These are phyloP conservation scores for Rhynchospora tenuis DNA, from an alignment of 176 grass and related monocot genomes.

Conservation along the genomic window DNA sequence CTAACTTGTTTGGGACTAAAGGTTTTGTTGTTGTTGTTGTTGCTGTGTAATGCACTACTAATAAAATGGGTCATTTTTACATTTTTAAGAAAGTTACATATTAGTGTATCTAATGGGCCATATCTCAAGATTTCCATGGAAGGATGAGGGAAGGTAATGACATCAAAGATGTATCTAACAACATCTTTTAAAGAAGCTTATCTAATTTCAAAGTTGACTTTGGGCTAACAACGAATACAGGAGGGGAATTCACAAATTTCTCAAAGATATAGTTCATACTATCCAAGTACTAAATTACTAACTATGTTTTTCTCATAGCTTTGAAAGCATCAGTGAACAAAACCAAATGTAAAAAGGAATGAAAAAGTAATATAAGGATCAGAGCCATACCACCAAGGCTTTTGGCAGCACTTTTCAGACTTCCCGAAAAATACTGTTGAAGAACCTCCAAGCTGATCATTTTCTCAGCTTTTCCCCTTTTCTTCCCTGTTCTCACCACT, in stretches of 20 bases:
- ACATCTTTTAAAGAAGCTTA: background rate
- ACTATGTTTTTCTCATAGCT: background rate
- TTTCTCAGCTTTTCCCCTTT: constrained; percentile 92
- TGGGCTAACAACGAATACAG: background rate
- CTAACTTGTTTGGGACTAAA: too few species aligned
- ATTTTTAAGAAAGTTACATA: background rate
- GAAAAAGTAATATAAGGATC: constrained; percentile 15
- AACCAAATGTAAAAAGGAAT: background rate
- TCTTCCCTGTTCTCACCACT: constrained; percentile 70
- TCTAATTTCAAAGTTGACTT: background rate
- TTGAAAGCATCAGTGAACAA: background rate
- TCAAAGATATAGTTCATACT: background rate
- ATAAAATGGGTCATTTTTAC: background rate
- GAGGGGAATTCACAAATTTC: background rate
- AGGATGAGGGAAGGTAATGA: background rate
- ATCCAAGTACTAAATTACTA: background rate
- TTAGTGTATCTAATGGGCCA: background rate
- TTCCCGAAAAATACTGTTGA: constrained; percentile 90
- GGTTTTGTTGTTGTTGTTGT: too few species aligned
- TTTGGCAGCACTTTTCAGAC: constrained; percentile 88
- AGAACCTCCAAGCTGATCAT: constrained; percentile 87
- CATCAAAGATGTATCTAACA: background rate
- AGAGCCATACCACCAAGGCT: constrained; percentile 72
- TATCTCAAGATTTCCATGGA: background rate
- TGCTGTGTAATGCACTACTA: background rate